Base-by-base conservation (phyloP, 1,139 yeast species). In the Petasospora rhodanensis region DNA sequence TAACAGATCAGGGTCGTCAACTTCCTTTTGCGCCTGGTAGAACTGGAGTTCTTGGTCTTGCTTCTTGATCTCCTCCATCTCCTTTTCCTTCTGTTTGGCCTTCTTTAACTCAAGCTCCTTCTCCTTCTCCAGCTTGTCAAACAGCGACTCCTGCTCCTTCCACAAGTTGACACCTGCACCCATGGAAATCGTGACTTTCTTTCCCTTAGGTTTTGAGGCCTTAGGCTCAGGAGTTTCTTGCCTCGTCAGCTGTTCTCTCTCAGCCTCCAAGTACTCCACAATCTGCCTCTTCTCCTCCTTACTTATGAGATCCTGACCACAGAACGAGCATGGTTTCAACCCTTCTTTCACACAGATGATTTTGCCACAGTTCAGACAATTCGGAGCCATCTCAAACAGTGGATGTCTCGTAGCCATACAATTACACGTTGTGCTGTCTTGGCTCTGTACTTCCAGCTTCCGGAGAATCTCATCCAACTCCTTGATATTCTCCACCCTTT, bases 301-400 rank as follows among this genome's bases (percentile, higher is more conserved):
- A 5, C 78, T 68, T 13, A 91, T 64, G 23, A 91, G 60, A 21
- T 78, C 82, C 16, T 67, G 57, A 0, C 87, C 86, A 61, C 98
- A 91, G 43, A 64, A 83, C 3, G 93, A 73, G 54, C 99, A 93
- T 5, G 93, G 93, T 35, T 87, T 86, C 25, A 72, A 65, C 0
- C 97, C 97, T 54, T 93, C 97, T 48, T 79, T 79, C 4, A 71
- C 70, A 61, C 99, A 93, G 3, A 91, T 83, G 24, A 93, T 85
- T 54, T 87, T 86, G 9, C 99, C 99, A 58, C 99, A 93, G 38
- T 81, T 79, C 27, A 91, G 61, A 51, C 99, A 93, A 55, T 93
- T 93, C 1, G 98, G 98, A 1, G 94, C 91, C 38, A 84, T 70
- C 38, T 84, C 93, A 46, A 86, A 83, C 26, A 93, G 62, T 2